Percentiles rank a stretch among this genome's conserved stretches.
phyloP scores from a whole-genome alignment of 2,329 filamentous ascomycete species.

The Botryotinia convoluta region DNA sequence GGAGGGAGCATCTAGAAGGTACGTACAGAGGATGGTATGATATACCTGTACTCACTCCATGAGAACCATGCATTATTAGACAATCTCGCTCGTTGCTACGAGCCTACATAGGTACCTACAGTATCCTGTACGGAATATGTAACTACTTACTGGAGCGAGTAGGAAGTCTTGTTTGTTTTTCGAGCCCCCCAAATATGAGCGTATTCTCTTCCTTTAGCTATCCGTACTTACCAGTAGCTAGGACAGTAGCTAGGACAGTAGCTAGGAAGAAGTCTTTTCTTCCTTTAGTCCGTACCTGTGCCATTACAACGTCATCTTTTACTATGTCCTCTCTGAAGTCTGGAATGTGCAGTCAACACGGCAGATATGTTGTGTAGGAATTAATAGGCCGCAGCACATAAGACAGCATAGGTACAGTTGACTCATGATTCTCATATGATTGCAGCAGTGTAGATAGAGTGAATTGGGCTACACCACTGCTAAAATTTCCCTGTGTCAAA shows the following conservation, averaged over 20 bases:
- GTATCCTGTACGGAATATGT: too few relatives aligned
- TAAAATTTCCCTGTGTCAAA: neutral
- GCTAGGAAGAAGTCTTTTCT: neutral
- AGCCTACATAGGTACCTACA: neutral
- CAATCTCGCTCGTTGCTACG: neutral
- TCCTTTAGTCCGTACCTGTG: neutral
- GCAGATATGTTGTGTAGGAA: neutral
- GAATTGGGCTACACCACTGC: neutral
- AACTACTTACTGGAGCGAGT: neutral
- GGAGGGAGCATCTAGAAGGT: neutral
- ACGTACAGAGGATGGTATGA: neutral
- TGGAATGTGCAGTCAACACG: neutral
- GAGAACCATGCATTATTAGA: neutral
- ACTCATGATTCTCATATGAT: neutral
- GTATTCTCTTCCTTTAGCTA: neutral
- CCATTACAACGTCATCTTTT: neutral
- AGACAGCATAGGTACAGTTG: neutral
- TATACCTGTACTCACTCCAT: neutral
- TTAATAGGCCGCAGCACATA: neutral
- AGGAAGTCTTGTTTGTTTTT: neutral
- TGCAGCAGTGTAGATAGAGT: neutral
- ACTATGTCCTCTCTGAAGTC: neutral
- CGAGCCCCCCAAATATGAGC: neutral
- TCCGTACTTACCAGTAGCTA: neutral
- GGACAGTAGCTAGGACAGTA: too few relatives aligned